Conservation (phyloP, 1,284 basidiomycete genomes). For the Stygiomarasmius scandens region DNA sequence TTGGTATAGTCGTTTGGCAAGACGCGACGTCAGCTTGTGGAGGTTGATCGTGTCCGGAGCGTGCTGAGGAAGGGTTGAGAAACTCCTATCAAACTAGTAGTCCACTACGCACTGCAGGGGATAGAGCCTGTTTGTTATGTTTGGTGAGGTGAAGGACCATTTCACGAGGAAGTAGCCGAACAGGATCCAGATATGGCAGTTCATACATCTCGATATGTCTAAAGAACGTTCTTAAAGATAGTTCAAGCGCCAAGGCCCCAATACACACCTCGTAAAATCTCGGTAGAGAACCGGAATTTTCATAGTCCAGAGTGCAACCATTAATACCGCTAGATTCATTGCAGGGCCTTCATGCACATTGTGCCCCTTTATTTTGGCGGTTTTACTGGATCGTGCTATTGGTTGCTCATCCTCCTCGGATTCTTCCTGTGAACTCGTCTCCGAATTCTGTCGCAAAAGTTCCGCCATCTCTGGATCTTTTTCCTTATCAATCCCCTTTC, state of each 20-base stretch:
- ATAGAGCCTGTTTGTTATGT: conserved; percentile 64
- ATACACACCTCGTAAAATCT: conserved; percentile 70
- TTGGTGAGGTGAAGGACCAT: conserved; percentile 75
- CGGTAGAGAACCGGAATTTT: conserved; percentile 75
- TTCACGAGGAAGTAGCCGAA: conserved; percentile 62
- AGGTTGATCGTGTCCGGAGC: conserved; percentile 61
- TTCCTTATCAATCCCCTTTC: conserved; percentile 23
- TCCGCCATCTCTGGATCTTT: conserved; percentile 52
- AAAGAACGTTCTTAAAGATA: neutral
- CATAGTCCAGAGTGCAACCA: conserved; percentile 78
- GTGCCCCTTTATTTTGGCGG: conserved; percentile 5
- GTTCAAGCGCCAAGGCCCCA: conserved; percentile 5
- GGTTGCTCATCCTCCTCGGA: conserved; percentile 15
- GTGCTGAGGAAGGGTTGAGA: conserved; percentile 45
- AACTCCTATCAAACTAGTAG: conserved; percentile 3
- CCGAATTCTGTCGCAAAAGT: conserved; percentile 58
- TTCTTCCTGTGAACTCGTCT: conserved; percentile 35
- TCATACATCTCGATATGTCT: conserved; percentile 75
- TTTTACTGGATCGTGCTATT: neutral
- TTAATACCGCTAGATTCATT: conserved; percentile 66
- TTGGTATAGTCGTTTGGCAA: conserved; percentile 58
- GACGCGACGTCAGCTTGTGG: conserved; percentile 62
- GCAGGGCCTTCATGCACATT: conserved; percentile 53
- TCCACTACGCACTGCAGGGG: conserved; percentile 62
- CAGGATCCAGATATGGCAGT: conserved; percentile 83